These are phyloP conservation scores for Colletotrichum costaricense DNA, from an alignment of 2,329 filamentous ascomycete genomes.

Conservation along the genomic window DNA sequence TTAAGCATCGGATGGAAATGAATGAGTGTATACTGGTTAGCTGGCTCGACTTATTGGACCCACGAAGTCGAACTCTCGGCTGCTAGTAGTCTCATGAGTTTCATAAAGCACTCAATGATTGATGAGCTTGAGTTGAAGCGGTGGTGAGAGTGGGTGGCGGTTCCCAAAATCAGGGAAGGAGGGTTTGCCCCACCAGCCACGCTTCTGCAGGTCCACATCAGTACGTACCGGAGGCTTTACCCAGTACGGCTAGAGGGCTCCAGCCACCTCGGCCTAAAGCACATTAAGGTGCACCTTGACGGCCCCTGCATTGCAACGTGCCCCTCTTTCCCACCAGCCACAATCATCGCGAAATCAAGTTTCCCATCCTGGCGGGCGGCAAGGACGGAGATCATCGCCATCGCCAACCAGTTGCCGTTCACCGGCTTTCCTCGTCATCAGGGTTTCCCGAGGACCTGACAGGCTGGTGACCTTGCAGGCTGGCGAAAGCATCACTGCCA, in stretches of 20 bases:
- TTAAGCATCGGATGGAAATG: no score
- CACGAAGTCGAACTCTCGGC: no score
- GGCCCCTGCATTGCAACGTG: neutral
- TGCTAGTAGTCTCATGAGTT: neutral
- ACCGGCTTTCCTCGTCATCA: neutral
- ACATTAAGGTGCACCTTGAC: neutral
- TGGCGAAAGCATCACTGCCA: neutral
- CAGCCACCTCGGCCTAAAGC: neutral
- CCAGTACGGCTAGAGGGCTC: accelerated
- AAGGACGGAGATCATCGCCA: neutral
- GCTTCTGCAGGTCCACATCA: neutral
- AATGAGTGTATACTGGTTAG: no score
- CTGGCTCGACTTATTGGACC: no score
- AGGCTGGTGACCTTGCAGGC: no score
- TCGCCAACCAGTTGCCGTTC: neutral
- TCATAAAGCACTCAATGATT: neutral
- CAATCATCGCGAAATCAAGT: slow-evolving; percentile 12
- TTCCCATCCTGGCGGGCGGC: slow-evolving; percentile 3
- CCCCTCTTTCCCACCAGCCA: neutral
- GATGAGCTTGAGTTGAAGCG: neutral
- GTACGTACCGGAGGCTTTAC: neutral
- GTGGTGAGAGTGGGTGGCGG: neutral
- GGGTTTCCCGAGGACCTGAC: neutral
- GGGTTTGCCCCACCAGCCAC: neutral
- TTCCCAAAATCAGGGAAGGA: neutral